Conservation (phyloP, 2,329 filamentous ascomycete genomes). For the Claviceps quebecensis region DNA sequence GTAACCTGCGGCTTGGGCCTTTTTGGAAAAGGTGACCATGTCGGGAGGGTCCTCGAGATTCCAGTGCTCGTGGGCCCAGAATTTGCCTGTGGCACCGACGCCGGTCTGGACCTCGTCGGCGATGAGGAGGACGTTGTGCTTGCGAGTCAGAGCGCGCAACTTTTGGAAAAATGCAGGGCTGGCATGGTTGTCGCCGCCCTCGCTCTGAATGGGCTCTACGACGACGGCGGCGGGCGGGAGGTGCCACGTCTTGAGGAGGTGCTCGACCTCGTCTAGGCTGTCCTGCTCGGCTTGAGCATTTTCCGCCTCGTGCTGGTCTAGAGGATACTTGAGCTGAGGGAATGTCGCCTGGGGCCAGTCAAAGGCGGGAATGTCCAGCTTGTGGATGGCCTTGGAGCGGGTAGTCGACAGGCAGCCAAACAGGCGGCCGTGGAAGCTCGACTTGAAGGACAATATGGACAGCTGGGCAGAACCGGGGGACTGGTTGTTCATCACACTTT, state of each 20-base stretch:
- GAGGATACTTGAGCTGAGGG: constrained; percentile 73
- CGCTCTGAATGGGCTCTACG: constrained; percentile 83
- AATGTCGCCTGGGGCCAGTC: constrained; percentile 90
- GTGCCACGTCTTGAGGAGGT: constrained; percentile 66
- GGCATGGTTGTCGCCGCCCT: constrained; percentile 91
- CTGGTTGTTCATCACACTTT: constrained; percentile 67
- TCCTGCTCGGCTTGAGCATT: constrained; percentile 72
- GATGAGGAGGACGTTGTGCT: constrained; percentile 69
- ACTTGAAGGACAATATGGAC: constrained; percentile 80
- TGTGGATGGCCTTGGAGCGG: constrained; percentile 86
- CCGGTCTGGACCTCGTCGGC: constrained; percentile 93
- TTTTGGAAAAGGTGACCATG: constrained; percentile 93
- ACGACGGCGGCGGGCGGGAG: constrained; percentile 68
- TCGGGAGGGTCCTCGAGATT: constrained; percentile 65
- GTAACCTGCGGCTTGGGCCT: constrained; percentile 86
- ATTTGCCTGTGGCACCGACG: constrained; percentile 81
- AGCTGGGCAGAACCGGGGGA: constrained; percentile 60
- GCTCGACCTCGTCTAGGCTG: constrained; percentile 70
- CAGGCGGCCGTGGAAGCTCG: constrained; percentile 78
- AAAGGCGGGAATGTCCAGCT: constrained; percentile 86
- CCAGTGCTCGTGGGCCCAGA: constrained; percentile 98
- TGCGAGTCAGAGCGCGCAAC: constrained; percentile 64
- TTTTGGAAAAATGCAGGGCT: constrained; percentile 76
- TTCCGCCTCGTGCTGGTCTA: constrained; percentile 64
- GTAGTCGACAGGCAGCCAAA: constrained; percentile 82